A percentile compares a stretch with the other conserved stretches of the same genome.
These are phyloP conservation scores for Chiua virens DNA, from an alignment of 768 basidiomycete genomes.

Conservation along the genomic window DNA sequence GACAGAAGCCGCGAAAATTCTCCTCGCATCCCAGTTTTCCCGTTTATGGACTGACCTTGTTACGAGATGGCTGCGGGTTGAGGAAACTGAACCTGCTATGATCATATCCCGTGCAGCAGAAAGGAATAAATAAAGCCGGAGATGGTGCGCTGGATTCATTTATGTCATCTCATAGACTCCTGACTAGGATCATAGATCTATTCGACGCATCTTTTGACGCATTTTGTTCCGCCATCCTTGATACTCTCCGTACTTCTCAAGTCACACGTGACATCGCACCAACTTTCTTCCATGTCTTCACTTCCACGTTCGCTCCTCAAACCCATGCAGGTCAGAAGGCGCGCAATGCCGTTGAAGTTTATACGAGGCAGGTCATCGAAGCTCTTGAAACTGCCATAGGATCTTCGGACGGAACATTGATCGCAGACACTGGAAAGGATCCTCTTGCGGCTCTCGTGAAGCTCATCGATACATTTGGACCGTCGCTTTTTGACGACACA, in stretches of 20 bases:
- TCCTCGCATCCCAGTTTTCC: conserved; percentile 48
- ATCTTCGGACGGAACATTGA: background rate
- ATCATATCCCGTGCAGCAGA: conserved; percentile 48
- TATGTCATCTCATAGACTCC: conserved; percentile 13
- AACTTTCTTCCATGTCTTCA: conserved; percentile 46
- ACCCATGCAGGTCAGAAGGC: conserved; percentile 16
- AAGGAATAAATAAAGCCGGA: conserved; percentile 40
- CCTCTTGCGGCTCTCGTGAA: conserved; percentile 36
- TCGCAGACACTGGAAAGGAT: background rate
- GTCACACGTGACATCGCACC: conserved; percentile 36
- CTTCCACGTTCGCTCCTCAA: conserved; percentile 32
- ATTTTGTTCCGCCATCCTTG: conserved; percentile 28
- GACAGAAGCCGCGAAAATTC: conserved; percentile 3
- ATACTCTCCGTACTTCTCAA: background rate
- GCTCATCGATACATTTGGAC: conserved; percentile 53
- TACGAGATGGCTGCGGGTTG: conserved; percentile 45
- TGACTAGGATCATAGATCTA: conserved; percentile 35
- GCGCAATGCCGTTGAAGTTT: conserved; percentile 11
- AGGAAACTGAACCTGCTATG: conserved; percentile 42
- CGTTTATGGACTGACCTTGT: conserved; percentile 51
- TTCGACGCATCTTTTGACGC: conserved; percentile 50
- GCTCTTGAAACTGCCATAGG: conserved; percentile 16
- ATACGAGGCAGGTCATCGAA: conserved; percentile 24
- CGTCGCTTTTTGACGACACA: conserved; percentile 46
- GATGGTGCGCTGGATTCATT: conserved; percentile 38